A percentile compares a stretch with the other conserved stretches of the same genome.
phyloP scores from a whole-genome alignment of 2,329 filamentous ascomycete species.

The Tolypocladium tundrense region DNA sequence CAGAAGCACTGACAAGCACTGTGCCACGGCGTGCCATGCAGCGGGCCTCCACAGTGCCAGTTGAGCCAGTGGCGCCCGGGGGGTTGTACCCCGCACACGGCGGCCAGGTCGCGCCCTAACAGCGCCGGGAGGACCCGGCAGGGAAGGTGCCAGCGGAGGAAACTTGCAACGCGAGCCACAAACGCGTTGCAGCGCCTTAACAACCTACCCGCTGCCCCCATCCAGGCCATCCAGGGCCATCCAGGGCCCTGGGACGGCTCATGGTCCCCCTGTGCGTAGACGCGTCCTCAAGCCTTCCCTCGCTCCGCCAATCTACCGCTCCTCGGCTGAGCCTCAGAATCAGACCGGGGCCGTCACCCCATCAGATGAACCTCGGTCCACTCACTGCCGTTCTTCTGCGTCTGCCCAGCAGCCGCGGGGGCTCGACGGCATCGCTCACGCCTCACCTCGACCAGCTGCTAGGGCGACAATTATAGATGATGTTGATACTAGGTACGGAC shows the following conservation, averaged over 20 bases:
- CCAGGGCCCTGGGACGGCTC: background rate
- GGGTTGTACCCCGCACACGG: background rate
- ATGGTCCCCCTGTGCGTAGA: background rate
- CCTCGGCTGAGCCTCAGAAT: background rate
- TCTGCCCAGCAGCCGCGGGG: background rate
- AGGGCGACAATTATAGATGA: background rate
- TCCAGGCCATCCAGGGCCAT: background rate
- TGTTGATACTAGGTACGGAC: background rate
- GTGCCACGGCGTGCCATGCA: background rate
- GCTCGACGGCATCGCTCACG: background rate
- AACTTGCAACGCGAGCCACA: background rate
- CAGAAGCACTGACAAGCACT: background rate
- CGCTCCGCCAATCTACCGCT: background rate
- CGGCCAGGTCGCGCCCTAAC: background rate
- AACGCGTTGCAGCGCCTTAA: background rate
- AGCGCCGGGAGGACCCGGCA: slow-evolving; percentile 5
- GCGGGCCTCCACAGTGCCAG: background rate
- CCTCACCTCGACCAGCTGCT: background rate
- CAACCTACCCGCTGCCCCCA: background rate
- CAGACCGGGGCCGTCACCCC: background rate
- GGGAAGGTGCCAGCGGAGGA: background rate
- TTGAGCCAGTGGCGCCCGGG: background rate
- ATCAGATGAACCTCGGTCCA: background rate
- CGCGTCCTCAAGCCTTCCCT: background rate
- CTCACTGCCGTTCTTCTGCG: background rate